Conservation (phyloP, 2,329 filamentous ascomycete species). For the Fusarium xyrophilum region DNA sequence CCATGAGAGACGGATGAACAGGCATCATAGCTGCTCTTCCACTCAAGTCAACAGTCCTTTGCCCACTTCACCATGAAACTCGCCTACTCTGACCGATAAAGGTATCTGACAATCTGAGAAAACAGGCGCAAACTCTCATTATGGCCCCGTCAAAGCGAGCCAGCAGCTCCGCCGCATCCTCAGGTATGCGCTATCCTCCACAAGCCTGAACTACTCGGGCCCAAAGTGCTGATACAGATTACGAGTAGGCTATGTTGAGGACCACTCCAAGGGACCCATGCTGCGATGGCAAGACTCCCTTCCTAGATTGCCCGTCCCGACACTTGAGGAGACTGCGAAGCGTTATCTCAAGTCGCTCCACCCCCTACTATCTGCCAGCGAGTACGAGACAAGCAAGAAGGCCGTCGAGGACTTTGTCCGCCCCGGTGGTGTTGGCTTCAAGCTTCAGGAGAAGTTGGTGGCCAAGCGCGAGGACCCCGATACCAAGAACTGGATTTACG, state of each 20-base stretch:
- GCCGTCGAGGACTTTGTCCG: constrained; percentile 88
- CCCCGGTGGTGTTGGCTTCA: constrained; percentile 82
- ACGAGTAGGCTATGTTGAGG: constrained; percentile 75
- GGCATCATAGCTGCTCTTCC: not conserved
- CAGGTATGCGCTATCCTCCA: constrained; percentile 49
- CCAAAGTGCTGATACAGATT: constrained; percentile 28
- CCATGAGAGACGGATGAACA: not conserved
- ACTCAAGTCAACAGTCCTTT: not conserved
- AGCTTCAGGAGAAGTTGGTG: constrained; percentile 86
- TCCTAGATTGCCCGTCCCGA: constrained; percentile 78
- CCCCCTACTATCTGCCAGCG: constrained; percentile 71
- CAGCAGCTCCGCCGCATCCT: constrained; percentile 62
- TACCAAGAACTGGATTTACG: constrained; percentile 90
- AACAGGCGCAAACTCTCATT: constrained; percentile 40
- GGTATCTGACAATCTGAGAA: constrained; percentile 12
- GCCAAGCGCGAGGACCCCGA: constrained; percentile 81
- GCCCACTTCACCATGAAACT: not conserved
- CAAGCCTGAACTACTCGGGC: not conserved
- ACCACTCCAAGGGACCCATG: constrained; percentile 80
- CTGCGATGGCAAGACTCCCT: constrained; percentile 87
- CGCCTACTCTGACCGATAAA: not conserved
- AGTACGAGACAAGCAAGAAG: constrained; percentile 76
- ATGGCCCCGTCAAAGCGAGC: constrained; percentile 63
- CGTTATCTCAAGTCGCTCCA: constrained; percentile 83
- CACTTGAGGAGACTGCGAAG: constrained; percentile 80